Base-by-base conservation (phyloP, 192 early-diverging fungal genomes). In the Coemansia sp. region DNA sequence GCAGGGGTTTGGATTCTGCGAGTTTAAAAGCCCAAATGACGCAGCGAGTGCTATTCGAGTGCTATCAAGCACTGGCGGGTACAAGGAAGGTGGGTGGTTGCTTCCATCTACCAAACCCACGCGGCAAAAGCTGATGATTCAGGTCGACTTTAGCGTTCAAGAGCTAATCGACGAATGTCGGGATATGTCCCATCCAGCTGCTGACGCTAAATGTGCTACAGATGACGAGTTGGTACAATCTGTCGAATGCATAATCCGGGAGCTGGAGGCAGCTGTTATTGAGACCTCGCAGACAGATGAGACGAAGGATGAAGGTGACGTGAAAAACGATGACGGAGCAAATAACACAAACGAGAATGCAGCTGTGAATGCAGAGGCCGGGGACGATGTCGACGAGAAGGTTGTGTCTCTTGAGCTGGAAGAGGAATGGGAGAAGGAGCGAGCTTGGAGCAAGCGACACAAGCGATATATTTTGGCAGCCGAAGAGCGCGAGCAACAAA, bases 1-100 rank as follows among this genome's bases (percentile, higher is more conserved):
- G 20, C 64, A 69, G 38, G 42, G 59, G n/a, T 79, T 79, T 66
- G 76, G 76, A 4, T 79, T 79, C 55, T 79, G 76, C 65, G 76
- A 73, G 34, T 79, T 73, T 42, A 28, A 57, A n/a, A 50, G 36
- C 20, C 28, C 55, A 19, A 34, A 64, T 3, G 56, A 53, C 19
- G 76, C 68, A 1, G 51, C 62, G 5, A 44, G 66, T 37, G 67
- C 76, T 0, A 17, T 73, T 34, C 57, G 51, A 28, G 60, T 73
- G 8, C 59, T 77, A 47, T 54, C 65, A 17, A 61, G 57, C 48
- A 26, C 58, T 7, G 51, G 31, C 5, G 61, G 63, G 12, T 5
- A 38, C 10, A 23, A 57, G 21, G 20, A 28, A 36, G 56, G 23
- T 42, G 14, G 42, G 51, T 56, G 38, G 22, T 42, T 15, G 31